Evolutionary conservation across 192 early-diverging fungal genomes (phyloP).

Genomic region (Coemansia sp.): DNA sequence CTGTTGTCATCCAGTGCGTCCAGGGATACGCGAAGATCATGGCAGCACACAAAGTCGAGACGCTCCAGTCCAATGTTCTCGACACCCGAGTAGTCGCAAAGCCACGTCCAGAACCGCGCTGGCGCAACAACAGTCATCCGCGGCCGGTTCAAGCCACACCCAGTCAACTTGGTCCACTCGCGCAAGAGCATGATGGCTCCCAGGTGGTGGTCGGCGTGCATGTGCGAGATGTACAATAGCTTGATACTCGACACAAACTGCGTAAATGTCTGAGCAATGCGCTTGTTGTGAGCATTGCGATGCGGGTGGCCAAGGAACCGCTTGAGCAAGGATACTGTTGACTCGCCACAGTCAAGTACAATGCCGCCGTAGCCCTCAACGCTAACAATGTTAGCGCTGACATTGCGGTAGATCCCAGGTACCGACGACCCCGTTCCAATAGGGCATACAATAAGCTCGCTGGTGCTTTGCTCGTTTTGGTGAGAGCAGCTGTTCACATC

Average conservation of each 20-base stretch:
- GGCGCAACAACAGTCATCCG: slow-evolving; percentile 57
- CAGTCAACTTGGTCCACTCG: slow-evolving; percentile 67
- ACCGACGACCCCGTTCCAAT: slow-evolving; percentile 92
- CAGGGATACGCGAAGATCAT: slow-evolving; percentile 24
- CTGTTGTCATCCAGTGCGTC: neutral
- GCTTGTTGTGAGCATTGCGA: slow-evolving; percentile 46
- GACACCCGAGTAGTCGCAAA: slow-evolving; percentile 49
- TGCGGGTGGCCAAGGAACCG: slow-evolving; percentile 66
- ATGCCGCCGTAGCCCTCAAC: slow-evolving; percentile 66
- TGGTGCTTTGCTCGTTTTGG: slow-evolving; percentile 1
- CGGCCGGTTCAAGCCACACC: neutral
- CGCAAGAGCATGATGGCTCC: slow-evolving; percentile 76
- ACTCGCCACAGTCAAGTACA: slow-evolving; percentile 90
- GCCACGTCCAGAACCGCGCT: slow-evolving; percentile 48
- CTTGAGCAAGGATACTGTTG: slow-evolving; percentile 81
- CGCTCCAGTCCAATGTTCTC: slow-evolving; percentile 55
- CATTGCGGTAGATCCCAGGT: slow-evolving; percentile 92
- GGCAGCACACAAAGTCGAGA: slow-evolving; percentile 48
- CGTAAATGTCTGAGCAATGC: slow-evolving; percentile 41
- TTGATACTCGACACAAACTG: slow-evolving; percentile 63
- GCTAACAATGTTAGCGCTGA: slow-evolving; percentile 78
- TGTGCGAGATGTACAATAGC: slow-evolving; percentile 88
- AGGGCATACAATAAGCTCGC: slow-evolving; percentile 58
- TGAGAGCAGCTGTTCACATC: neutral
- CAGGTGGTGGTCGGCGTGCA: slow-evolving; percentile 98